phyloP scores from a whole-genome alignment of 805 yeast genomes.

The Wickerhamomyces bisporus region DNA sequence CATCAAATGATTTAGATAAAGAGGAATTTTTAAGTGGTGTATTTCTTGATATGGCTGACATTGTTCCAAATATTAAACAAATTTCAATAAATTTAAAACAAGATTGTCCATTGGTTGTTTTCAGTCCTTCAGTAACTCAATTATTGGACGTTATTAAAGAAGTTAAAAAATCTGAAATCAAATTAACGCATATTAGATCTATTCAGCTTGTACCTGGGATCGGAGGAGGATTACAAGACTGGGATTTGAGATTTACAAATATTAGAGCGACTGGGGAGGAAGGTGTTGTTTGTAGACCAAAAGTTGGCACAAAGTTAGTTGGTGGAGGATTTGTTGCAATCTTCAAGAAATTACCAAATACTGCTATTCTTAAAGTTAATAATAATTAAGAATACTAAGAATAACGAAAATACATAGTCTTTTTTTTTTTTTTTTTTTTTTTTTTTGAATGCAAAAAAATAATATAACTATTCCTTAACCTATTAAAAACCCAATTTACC shows the following conservation, averaged over 20 bases:
- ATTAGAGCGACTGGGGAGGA: constrained; percentile 36
- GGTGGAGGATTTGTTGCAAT: constrained; percentile 50
- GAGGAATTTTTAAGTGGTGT: constrained; percentile 36
- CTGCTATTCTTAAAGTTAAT: constrained; percentile 9
- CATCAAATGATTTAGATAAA: constrained; percentile 16
- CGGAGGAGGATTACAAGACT: constrained; percentile 47
- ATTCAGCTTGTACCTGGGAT: constrained; percentile 42
- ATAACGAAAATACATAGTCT: too few relatives aligned
- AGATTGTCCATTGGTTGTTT: constrained; percentile 39
- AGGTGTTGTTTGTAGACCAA: constrained; percentile 44
- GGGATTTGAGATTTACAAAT: constrained; percentile 40
- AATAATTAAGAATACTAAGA: too few relatives aligned
- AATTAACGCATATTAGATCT: constrained; percentile 33
- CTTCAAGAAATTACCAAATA: constrained; percentile 30
- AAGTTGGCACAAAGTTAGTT: constrained; percentile 39
- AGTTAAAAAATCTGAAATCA: constrained; percentile 27
- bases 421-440: too few relatives aligned
- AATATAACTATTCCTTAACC: background rate
- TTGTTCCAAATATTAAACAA: constrained; percentile 29
- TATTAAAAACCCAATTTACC: background rate
- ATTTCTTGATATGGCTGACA: constrained; percentile 44
- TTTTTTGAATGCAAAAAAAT: too few relatives aligned
- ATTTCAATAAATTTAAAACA: constrained; percentile 31
- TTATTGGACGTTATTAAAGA: constrained; percentile 34
- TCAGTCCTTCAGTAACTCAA: constrained; percentile 46